Evolutionary conservation across 495 filamentous ascomycete species (phyloP), one percentile per base, ranked within the genome.

Genomic region (Pyrenopolyporus hunteri): DNA sequence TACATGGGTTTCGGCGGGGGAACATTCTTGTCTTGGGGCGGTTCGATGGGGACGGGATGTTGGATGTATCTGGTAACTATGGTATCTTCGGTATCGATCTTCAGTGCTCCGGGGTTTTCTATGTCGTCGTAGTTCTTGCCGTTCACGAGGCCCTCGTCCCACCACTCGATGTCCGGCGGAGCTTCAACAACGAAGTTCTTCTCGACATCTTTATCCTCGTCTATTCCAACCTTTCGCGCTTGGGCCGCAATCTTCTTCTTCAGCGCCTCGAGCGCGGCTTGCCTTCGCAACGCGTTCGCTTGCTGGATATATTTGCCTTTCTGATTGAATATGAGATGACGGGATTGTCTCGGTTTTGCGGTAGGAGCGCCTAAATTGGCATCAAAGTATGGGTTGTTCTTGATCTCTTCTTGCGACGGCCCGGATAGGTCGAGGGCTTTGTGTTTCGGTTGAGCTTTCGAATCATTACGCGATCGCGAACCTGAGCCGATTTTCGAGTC

Each of bases 231-330:
- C 64, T 91, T 93, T 54, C 92, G 84, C 17, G 92, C 87, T 60
- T 87, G 84, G 56, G 89, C 90, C 0, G 92, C 92, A 67, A 99
- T 96, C 39, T 89, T 82, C 78, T 87, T 90, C 73, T 97, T 97
- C 88, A 98, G 92, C 31, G 85, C 88, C 78, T 98, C 94, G 36
- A 99, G 79, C 64, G 89, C 88, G 20, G 88, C 91, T 74, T 96
- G 91, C 58, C 90, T 82, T 37, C 94, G 85, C 16, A 97, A 78
- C 58, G 91, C 92, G 70, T 89, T 91, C 1, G 89, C 95, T 72
- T 97, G 93, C 59, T 89, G 86, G 47, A 97, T 95, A 67, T 95
- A 98, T 82, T 97, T 97, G 45, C 94, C 94, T 71, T 96, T 96
- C 66, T 93, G 87, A 74, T 97, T 96, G 81, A 98, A 98, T 8